phyloP scores from a whole-genome alignment of 2,329 filamentous ascomycete genomes.

The Paraconiothyrium brasiliense region DNA sequence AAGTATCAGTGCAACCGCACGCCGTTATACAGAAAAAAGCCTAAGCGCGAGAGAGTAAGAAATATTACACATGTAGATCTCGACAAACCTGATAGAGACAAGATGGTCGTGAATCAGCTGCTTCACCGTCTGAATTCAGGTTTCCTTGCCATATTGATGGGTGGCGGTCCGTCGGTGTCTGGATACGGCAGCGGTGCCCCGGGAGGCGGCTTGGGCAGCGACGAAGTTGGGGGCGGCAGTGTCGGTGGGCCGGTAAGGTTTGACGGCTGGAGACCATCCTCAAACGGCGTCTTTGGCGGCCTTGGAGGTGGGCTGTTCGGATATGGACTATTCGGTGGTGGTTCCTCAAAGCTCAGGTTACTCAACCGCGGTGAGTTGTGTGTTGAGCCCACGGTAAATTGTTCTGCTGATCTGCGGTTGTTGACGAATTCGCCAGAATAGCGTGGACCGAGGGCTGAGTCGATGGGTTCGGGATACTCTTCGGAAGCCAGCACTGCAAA shows the following conservation, averaged over 20 bases:
- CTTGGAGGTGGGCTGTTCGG: conserved; percentile 46
- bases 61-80: not conserved
- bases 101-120: not conserved
- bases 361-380: conserved; percentile 34
- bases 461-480: conserved; percentile 65
- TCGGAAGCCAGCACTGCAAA: conserved; percentile 65
- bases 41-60: not conserved
- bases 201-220: conserved; percentile 42
- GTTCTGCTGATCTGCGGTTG: conserved; percentile 44
- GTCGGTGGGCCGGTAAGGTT: conserved; percentile 31
- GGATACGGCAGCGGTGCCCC: conserved; percentile 76
- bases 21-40: not conserved
- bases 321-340: conserved; percentile 27
- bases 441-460: conserved; percentile 37
- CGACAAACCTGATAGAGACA: not conserved
- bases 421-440: conserved; percentile 74
- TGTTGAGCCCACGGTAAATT: conserved; percentile 33
- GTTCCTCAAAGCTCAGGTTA: conserved; percentile 37
- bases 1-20: conserved; percentile 1
- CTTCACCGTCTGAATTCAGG: conserved; percentile 66
- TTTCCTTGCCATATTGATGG: conserved; percentile 84
- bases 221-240: conserved; percentile 37
- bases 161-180: conserved; percentile 80
- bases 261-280: conserved; percentile 32
- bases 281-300: conserved; percentile 53